phyloP scores from a whole-genome alignment of 208 protist species.

The Trypanosomatidae sp. region DNA sequence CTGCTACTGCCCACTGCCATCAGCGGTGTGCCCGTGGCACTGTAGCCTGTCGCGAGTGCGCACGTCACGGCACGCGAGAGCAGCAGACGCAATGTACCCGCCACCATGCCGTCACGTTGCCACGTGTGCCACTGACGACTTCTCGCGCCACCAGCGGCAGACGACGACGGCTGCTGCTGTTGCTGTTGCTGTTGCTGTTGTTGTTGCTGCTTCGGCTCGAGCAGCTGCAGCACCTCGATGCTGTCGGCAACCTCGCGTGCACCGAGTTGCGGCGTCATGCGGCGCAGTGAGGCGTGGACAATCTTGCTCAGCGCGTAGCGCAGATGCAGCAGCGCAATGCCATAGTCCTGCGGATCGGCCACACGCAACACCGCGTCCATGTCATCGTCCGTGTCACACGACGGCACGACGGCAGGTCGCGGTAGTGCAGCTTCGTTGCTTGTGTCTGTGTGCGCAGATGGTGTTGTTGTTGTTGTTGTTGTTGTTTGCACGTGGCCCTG shows the following conservation, averaged over 20 bases:
- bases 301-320: constrained; percentile 77
- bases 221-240: constrained; percentile 31
- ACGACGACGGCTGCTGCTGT: neutral
- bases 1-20: neutral
- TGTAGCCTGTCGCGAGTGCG: constrained; percentile 39
- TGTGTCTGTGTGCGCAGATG: neutral
- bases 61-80: constrained; percentile 44
- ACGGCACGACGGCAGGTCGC: too few species aligned
- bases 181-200: constrained; percentile 1
- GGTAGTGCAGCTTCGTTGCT: too few species aligned
- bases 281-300: constrained; percentile 63
- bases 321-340: constrained; percentile 66
- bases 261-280: constrained; percentile 31
- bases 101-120: constrained; percentile 35
- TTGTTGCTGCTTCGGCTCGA: constrained; percentile 15
- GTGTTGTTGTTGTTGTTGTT: neutral
- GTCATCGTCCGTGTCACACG: constrained; percentile 1
- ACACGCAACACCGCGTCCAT: constrained; percentile 49
- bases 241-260: constrained; percentile 45
- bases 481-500: neutral
- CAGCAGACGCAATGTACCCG: constrained; percentile 54
- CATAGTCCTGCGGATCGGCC: constrained; percentile 64
- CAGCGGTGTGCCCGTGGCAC: constrained; percentile 5
- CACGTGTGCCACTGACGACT: neutral
- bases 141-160: neutral